A percentile compares a stretch with the other conserved stretches of the same genome.
Conservation (phyloP, 495 filamentous ascomycete species). For the Talaromyces liani region DNA sequence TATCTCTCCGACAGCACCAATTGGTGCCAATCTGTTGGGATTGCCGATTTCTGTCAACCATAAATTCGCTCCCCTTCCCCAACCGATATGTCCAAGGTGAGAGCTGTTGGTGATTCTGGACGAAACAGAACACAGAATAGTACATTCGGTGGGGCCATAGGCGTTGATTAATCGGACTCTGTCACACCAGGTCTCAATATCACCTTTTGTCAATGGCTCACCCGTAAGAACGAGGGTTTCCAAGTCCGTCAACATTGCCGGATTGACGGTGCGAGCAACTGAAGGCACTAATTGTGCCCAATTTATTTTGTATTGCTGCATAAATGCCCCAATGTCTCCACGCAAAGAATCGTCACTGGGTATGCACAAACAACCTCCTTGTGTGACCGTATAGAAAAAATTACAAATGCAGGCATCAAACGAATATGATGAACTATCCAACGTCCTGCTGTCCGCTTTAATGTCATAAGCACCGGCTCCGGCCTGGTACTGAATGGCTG, state of each 20-base stretch:
- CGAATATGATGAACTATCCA: slow-evolving; percentile 15
- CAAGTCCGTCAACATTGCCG: slow-evolving; percentile 21
- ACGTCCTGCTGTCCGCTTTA: neutral
- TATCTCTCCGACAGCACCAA: slow-evolving; percentile 51
- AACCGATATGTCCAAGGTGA: neutral
- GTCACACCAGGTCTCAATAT: slow-evolving; percentile 17
- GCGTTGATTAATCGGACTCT: slow-evolving; percentile 40
- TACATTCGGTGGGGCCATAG: slow-evolving; percentile 48
- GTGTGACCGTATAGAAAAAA: slow-evolving; percentile 4
- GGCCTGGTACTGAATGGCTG: slow-evolving; percentile 6
- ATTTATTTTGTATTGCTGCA: slow-evolving; percentile 17
- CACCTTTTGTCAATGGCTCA: slow-evolving; percentile 10
- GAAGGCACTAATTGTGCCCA: slow-evolving; percentile 38
- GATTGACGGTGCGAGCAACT: slow-evolving; percentile 30
- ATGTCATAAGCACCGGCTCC: neutral
- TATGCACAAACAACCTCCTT: slow-evolving; percentile 18
- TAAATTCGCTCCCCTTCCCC: slow-evolving; percentile 8
- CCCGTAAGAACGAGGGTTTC: slow-evolving; percentile 31
- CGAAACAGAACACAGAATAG: slow-evolving; percentile 7
- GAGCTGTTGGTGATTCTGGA: neutral
- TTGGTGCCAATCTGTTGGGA: slow-evolving; percentile 38
- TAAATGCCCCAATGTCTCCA: slow-evolving; percentile 21
- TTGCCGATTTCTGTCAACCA: slow-evolving; percentile 49
- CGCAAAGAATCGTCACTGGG: slow-evolving; percentile 20
- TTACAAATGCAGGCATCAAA: slow-evolving; percentile 14